Percentiles rank a stretch among this genome's conserved stretches.
Conservation (phyloP, 2,329 filamentous ascomycete genomes). For the Dendrostoma leiphaemia region DNA sequence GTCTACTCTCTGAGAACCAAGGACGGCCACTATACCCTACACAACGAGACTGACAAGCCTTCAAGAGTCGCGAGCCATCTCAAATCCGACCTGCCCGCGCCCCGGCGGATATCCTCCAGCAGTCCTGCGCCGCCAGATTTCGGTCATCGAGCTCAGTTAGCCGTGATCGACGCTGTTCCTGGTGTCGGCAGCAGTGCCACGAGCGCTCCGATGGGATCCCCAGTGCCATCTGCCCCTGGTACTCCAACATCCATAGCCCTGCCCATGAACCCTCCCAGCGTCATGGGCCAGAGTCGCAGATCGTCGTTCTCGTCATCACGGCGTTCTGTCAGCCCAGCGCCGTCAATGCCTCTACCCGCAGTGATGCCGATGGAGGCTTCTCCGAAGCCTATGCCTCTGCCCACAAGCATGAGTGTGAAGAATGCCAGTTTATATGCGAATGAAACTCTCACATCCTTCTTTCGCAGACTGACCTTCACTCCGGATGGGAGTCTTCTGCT, state of each 20-base stretch:
- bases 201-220: slow-evolving; percentile 66
- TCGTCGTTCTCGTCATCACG: slow-evolving; percentile 86
- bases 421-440: slow-evolving; percentile 94
- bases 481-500: slow-evolving; percentile 92
- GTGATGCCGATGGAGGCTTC: slow-evolving; percentile 93
- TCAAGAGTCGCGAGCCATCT: slow-evolving; percentile 76
- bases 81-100: slow-evolving; percentile 80
- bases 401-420: slow-evolving; percentile 59
- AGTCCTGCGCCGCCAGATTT: slow-evolving; percentile 90
- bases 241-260: slow-evolving; percentile 86
- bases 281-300: slow-evolving; percentile 86
- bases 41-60: slow-evolving; percentile 60
- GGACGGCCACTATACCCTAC: slow-evolving; percentile 87
- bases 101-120: slow-evolving; percentile 82
- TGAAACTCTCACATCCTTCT: slow-evolving; percentile 96
- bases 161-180: slow-evolving; percentile 49
- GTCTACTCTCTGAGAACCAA: slow-evolving; percentile 96
- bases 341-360: slow-evolving; percentile 88
- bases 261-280: slow-evolving; percentile 92
- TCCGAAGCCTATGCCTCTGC: slow-evolving; percentile 69
- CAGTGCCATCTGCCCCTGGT: slow-evolving; percentile 85
- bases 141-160: slow-evolving; percentile 63
- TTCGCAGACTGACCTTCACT: slow-evolving; percentile 88
- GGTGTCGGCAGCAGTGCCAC: slow-evolving; percentile 24
- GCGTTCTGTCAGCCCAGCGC: slow-evolving; percentile 87